Evolutionary conservation across 2,329 filamentous ascomycete genomes (phyloP).

Genomic region (Alternaria sp.): DNA sequence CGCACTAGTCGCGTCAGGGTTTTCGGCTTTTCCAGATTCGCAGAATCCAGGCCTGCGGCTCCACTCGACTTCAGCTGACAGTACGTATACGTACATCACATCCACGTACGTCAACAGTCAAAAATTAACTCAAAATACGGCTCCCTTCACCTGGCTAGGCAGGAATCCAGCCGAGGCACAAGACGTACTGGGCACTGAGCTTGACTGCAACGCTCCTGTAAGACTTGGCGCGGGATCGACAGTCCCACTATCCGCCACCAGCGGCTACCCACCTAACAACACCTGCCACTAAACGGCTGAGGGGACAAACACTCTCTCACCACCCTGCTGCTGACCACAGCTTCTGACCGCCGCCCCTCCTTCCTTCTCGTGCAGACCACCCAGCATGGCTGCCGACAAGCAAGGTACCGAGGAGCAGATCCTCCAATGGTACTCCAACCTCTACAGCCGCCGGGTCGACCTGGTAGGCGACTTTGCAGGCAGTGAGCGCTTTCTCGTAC

Average conservation of each 20-base stretch:
- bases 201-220: slow-evolving; percentile 14
- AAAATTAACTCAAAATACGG: background rate
- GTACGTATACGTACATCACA: slow-evolving; percentile 7
- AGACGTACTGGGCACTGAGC: background rate
- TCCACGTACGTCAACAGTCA: slow-evolving; percentile 8
- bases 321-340: slow-evolving; percentile 13
- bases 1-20: slow-evolving; percentile 24
- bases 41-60: slow-evolving; percentile 17
- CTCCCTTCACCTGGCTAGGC: background rate
- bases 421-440: slow-evolving; percentile 44
- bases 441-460: slow-evolving; percentile 47
- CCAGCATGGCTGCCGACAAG: slow-evolving; percentile 29
- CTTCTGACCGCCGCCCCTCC: slow-evolving; percentile 4
- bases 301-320: slow-evolving; percentile 15
- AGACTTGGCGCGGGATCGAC: slow-evolving; percentile 17
- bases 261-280: slow-evolving; percentile 17
- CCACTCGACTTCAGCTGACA: slow-evolving; percentile 15
- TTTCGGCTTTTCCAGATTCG: slow-evolving; percentile 23
- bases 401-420: slow-evolving; percentile 28
- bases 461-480: slow-evolving; percentile 79
- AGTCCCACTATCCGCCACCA: slow-evolving; percentile 25
- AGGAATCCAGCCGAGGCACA: background rate
- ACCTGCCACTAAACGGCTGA: slow-evolving; percentile 7
- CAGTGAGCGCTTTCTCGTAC: slow-evolving; percentile 73
- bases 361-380: slow-evolving; percentile 1